A percentile compares a stretch with the other conserved stretches of the same genome.
Conservation (phyloP, 441 rosid genomes). For the Populus hybrid region DNA sequence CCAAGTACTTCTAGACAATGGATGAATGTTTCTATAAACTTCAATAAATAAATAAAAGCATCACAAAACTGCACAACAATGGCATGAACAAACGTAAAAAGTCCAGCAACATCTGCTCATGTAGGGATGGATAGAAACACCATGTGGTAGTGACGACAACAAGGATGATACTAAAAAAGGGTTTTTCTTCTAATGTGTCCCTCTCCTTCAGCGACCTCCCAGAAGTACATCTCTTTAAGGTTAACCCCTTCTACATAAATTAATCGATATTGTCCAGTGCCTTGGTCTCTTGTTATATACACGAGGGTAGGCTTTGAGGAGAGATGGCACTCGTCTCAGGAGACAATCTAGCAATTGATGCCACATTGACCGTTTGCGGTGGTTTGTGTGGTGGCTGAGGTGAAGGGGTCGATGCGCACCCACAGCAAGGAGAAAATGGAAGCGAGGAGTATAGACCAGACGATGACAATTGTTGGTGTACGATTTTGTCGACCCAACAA, state of each 20-base stretch:
- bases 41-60: neutral
- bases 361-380: slow-evolving; percentile 73
- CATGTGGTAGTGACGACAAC: neutral
- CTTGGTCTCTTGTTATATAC: slow-evolving; percentile 36
- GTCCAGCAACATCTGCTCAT: neutral
- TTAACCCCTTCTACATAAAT: neutral
- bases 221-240: neutral
- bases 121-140: slow-evolving; percentile 1
- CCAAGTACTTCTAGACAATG: neutral
- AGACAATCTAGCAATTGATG: slow-evolving; percentile 50
- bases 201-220: slow-evolving; percentile 3
- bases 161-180: too few species aligned
- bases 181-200: too few species aligned
- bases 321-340: neutral
- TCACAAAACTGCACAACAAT: slow-evolving; percentile 21
- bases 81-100: neutral
- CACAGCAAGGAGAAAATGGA: slow-evolving; percentile 95
- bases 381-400: slow-evolving; percentile 39
- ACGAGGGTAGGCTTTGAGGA: slow-evolving; percentile 9
- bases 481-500: slow-evolving; percentile 87
- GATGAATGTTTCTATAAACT: slow-evolving; percentile 3
- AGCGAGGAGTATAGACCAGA: slow-evolving; percentile 94
- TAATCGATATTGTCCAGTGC: neutral
- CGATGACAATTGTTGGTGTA: slow-evolving; percentile 95
- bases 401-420: slow-evolving; percentile 94